Evolutionary conservation across 257 asterid genomes (phyloP).

Genomic region (Primulina eburnea): DNA sequence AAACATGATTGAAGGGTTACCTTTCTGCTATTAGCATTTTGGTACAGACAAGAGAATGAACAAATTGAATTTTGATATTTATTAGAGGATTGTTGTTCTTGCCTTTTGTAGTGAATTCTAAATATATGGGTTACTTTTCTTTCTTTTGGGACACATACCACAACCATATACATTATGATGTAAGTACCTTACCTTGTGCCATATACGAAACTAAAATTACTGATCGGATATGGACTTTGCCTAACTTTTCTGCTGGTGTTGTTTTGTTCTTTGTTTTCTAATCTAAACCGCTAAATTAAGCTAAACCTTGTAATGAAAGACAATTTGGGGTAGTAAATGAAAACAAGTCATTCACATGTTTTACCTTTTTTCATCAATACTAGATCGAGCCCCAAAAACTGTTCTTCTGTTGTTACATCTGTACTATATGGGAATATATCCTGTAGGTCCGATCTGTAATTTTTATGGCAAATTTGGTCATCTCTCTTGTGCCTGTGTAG

Average conservation of each 20-base stretch:
- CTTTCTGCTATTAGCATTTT: conserved; percentile 1
- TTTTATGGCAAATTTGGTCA: not conserved
- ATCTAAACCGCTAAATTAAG: conserved; percentile 11
- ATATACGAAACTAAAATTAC: not conserved
- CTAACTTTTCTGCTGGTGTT: not conserved
- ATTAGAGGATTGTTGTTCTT: not conserved
- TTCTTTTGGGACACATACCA: not conserved
- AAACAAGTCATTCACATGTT: conserved; percentile 5
- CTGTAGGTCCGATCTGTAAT: not conserved
- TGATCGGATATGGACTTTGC: not conserved
- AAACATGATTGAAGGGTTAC: conserved; percentile 16
- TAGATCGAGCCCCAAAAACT: not conserved
- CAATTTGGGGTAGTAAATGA: conserved; percentile 5
- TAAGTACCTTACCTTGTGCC: not conserved
- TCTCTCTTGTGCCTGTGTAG: not conserved
- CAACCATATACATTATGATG: not conserved
- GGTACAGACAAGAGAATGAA: conserved; percentile 4
- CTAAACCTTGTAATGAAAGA: not conserved
- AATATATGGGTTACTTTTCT: not conserved
- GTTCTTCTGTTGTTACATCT: not conserved
- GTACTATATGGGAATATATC: not conserved
- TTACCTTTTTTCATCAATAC: not conserved
- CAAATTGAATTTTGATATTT: not conserved
- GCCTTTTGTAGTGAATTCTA: not conserved
- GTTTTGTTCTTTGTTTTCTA: conserved; percentile 3